Conservation (phyloP, 768 basidiomycete genomes). For the Erythrobasidium yunnanense region DNA sequence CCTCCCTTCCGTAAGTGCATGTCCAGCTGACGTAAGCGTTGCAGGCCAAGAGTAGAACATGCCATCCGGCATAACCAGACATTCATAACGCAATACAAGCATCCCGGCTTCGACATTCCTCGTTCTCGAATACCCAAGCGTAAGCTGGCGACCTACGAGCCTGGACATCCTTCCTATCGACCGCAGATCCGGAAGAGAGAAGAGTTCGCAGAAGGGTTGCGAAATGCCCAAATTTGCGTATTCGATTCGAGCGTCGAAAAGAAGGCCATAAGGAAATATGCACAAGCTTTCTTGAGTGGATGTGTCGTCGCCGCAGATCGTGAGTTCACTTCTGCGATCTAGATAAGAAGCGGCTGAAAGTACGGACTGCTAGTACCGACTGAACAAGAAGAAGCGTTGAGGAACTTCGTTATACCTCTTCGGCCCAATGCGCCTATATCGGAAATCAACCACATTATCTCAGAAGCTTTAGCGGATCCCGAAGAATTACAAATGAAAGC, state of each 20-base stretch:
- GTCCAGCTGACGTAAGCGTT: not conserved
- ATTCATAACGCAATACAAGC: conserved; percentile 4
- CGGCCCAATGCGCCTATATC: conserved; percentile 1
- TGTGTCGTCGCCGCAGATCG: conserved; percentile 17
- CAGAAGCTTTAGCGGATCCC: conserved; percentile 1
- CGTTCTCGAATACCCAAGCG: not conserved
- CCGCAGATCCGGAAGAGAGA: not conserved
- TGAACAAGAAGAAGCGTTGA: conserved; percentile 11
- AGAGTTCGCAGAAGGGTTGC: conserved; percentile 10
- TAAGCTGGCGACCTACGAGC: not conserved
- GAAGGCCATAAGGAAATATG: conserved; percentile 23
- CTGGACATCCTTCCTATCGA: conserved; percentile 1
- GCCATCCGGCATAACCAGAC: conserved; percentile 3
- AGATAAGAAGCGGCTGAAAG: not conserved
- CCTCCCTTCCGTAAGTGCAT: not conserved
- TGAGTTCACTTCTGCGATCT: not conserved
- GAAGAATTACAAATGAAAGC: conserved; percentile 11
- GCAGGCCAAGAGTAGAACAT: not conserved
- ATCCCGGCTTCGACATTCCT: conserved; percentile 17
- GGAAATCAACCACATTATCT: conserved; percentile 22
- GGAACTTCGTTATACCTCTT: conserved; percentile 12
- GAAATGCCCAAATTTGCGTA: conserved; percentile 17
- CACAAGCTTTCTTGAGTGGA: conserved; percentile 19
- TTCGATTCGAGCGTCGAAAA: conserved; percentile 25
- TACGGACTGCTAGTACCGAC: conserved; percentile 7